These are phyloP conservation scores for Stromatinia cepivora DNA, from an alignment of 2,329 filamentous ascomycete species.

Conservation along the genomic window DNA sequence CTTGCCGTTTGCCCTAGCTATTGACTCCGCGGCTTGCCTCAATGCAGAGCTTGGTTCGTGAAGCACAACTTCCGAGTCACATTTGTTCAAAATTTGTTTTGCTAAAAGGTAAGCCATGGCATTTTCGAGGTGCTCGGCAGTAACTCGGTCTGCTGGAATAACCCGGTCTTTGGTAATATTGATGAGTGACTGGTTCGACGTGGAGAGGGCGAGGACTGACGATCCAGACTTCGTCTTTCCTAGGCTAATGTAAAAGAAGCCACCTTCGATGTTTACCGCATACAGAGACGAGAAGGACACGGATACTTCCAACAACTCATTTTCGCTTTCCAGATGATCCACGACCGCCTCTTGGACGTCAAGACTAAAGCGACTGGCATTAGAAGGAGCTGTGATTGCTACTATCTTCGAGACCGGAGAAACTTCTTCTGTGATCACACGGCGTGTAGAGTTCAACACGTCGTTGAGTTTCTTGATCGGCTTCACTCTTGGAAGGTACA, in stretches of 20 bases:
- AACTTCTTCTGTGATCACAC: conserved; percentile 25
- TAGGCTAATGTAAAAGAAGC: conserved; percentile 6
- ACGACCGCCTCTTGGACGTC: neutral
- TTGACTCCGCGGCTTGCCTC: conserved; percentile 5
- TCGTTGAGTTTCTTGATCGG: conserved; percentile 23
- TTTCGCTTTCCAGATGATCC: neutral
- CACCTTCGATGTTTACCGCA: neutral
- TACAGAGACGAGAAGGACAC: conserved; percentile 13
- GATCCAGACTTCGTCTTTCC: conserved; percentile 6
- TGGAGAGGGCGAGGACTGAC: neutral
- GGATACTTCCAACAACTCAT: conserved; percentile 3
- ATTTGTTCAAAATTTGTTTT: conserved; percentile 6
- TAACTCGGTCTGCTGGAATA: neutral
- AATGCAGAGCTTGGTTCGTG: conserved; percentile 11
- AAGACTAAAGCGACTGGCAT: neutral
- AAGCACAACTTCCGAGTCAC: neutral
- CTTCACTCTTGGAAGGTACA: conserved; percentile 29
- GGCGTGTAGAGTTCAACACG: conserved; percentile 25
- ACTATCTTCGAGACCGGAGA: neutral
- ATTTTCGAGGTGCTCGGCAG: conserved; percentile 1
- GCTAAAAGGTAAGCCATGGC: conserved; percentile 8
- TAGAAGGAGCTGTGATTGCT: neutral
- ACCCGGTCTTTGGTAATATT: neutral
- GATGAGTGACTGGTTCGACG: conserved; percentile 1
- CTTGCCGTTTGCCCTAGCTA: neutral